Evolutionary conservation across 768 basidiomycete genomes (phyloP).

Genomic region (Ramaria rubella): DNA sequence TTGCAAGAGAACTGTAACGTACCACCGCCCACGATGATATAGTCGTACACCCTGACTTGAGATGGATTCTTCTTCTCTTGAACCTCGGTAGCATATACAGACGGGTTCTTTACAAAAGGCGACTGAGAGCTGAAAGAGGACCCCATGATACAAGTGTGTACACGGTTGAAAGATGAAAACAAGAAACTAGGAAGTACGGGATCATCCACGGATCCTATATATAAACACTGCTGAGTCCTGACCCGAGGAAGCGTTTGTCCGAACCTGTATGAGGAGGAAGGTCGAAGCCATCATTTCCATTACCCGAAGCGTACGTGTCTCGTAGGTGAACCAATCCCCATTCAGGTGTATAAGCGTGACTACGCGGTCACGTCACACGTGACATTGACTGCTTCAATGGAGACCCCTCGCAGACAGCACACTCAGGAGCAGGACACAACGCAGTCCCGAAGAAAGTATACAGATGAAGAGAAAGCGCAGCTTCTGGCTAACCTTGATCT

Average conservation of each 20-base stretch:
- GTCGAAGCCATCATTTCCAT: too few species aligned
- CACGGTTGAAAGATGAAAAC: background rate
- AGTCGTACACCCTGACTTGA: conserved; percentile 8
- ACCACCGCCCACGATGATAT: conserved; percentile 13
- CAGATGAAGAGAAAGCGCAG: conserved; percentile 66
- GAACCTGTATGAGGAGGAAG: too few species aligned
- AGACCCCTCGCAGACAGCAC: conserved; percentile 6
- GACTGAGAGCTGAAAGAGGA: background rate
- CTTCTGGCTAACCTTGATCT: conserved; percentile 73
- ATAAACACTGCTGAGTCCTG: too few species aligned
- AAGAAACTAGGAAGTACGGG: too few species aligned
- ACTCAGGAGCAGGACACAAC: background rate
- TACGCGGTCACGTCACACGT: background rate
- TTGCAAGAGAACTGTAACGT: background rate
- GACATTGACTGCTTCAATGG: background rate
- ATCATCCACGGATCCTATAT: too few species aligned
- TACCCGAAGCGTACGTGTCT: too few species aligned
- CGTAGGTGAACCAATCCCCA: too few species aligned
- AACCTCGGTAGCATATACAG: background rate
- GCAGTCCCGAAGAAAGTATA: conserved; percentile 31
- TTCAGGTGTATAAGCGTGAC: too few species aligned
- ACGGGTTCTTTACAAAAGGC: background rate
- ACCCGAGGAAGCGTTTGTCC: too few species aligned
- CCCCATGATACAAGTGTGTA: background rate
- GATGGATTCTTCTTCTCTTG: background rate